Conservation (phyloP, 306 rosid genomes). For the Albizia julibrissin region DNA sequence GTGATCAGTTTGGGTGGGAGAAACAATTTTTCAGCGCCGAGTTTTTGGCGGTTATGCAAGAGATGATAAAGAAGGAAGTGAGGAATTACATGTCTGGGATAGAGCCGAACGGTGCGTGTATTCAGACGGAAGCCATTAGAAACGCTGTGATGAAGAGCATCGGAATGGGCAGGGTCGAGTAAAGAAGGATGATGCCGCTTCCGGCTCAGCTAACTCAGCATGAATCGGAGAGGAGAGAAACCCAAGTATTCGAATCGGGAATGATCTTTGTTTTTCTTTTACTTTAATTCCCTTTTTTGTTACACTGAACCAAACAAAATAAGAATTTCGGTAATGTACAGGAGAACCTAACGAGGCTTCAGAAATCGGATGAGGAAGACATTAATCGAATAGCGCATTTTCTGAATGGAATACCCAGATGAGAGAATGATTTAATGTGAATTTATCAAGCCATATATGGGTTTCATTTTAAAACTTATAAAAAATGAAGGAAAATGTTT, state of each 20-base stretch:
- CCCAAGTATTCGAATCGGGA: neutral
- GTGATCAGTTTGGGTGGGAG: slow-evolving; percentile 34
- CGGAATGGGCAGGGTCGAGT: slow-evolving; percentile 60
- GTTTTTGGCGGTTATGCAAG: slow-evolving; percentile 71
- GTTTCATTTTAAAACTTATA: neutral
- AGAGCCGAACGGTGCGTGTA: slow-evolving; percentile 55
- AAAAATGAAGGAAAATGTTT: neutral
- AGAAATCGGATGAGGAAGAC: neutral
- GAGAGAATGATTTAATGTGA: neutral
- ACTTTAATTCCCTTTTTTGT: neutral
- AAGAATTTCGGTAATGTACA: slow-evolving; percentile 60
- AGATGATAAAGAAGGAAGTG: slow-evolving; percentile 82
- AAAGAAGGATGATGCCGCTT: slow-evolving; percentile 21
- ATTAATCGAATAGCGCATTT: neutral
- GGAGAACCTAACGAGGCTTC: slow-evolving; percentile 31
- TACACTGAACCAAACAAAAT: slow-evolving; percentile 13
- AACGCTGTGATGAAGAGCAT: slow-evolving; percentile 64
- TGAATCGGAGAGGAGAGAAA: neutral
- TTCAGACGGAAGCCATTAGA: slow-evolving; percentile 58
- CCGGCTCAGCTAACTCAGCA: slow-evolving; percentile 5
- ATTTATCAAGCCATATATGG: neutral
- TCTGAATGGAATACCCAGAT: neutral
- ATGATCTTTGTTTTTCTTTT: slow-evolving; percentile 15
- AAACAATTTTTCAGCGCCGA: slow-evolving; percentile 63
- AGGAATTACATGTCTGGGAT: slow-evolving; percentile 75